These are phyloP conservation scores for Cladosporium cucumerinum DNA, from an alignment of 2,329 filamentous ascomycete species.

Conservation along the genomic window DNA sequence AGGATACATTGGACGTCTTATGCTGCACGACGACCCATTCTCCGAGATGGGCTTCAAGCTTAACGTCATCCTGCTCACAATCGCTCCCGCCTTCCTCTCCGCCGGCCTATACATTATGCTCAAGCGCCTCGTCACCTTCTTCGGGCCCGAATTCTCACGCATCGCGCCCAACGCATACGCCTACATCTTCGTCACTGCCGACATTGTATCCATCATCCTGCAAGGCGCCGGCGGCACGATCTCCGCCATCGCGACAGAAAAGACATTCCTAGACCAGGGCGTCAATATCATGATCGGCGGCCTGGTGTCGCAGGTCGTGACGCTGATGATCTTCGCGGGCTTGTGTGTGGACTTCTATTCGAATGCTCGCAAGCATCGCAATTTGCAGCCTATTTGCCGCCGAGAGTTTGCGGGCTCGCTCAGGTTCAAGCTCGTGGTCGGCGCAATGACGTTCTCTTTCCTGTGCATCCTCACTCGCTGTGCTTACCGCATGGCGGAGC, in stretches of 20 bases:
- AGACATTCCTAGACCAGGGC: slow-evolving; percentile 41
- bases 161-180: slow-evolving; percentile 39
- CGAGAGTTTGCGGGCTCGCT: neutral
- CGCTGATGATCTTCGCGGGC: slow-evolving; percentile 45
- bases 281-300: slow-evolving; percentile 52
- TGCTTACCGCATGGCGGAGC: slow-evolving; percentile 49
- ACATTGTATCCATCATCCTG: slow-evolving; percentile 53
- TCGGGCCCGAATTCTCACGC: slow-evolving; percentile 28
- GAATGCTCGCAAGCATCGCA: slow-evolving; percentile 8
- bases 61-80: slow-evolving; percentile 43
- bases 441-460: slow-evolving; percentile 39
- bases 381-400: slow-evolving; percentile 16
- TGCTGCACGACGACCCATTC: slow-evolving; percentile 44
- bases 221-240: slow-evolving; percentile 55
- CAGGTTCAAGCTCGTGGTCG: neutral
- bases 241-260: slow-evolving; percentile 33
- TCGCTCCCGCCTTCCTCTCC: slow-evolving; percentile 45
- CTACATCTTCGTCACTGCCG: slow-evolving; percentile 55
- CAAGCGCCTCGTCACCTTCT: slow-evolving; percentile 41
- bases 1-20: slow-evolving; percentile 43
- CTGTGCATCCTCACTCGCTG: slow-evolving; percentile 48
- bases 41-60: slow-evolving; percentile 43
- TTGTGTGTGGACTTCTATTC: slow-evolving; percentile 34
- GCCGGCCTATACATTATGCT: slow-evolving; percentile 46
- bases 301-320: slow-evolving; percentile 54